These are phyloP conservation scores for Polytolypa hystricis DNA, from an alignment of 2,329 filamentous ascomycete species.

Conservation along the genomic window DNA sequence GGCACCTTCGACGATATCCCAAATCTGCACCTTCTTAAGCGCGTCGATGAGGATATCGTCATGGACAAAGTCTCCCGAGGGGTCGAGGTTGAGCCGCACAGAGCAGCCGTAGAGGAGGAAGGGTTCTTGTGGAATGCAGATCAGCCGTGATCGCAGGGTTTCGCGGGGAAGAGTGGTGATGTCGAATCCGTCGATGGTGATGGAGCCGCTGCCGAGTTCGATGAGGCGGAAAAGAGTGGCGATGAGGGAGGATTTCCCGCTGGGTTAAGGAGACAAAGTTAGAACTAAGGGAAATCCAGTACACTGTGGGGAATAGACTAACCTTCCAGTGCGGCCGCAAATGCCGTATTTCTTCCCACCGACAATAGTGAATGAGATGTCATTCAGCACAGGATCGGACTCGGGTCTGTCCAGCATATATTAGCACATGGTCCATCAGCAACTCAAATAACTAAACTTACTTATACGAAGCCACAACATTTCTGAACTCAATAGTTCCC, in stretches of 20 bases:
- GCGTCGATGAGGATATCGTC: not conserved
- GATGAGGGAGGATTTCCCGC: slow-evolving; percentile 8
- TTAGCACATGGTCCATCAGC: not conserved
- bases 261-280: no score
- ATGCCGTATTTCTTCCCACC: slow-evolving; percentile 11
- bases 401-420: not conserved
- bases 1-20: not conserved
- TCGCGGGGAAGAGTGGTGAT: slow-evolving; percentile 4
- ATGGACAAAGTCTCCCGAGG: not conserved
- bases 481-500: slow-evolving; percentile 1
- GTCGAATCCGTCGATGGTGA: slow-evolving; percentile 6
- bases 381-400: not conserved
- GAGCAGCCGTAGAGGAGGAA: not conserved
- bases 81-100: slow-evolving; percentile 8
- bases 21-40: slow-evolving; percentile 1
- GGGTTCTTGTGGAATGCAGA: not conserved
- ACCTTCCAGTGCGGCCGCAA: slow-evolving; percentile 13
- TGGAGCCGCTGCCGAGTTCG: slow-evolving; percentile 2
- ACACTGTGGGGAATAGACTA: no score
- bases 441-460: not conserved
- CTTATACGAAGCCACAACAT: slow-evolving; percentile 2
- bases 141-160: not conserved
- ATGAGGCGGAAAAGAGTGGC: slow-evolving; percentile 5
- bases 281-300: no score
- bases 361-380: slow-evolving; percentile 6